Base-by-base conservation (phyloP, 2,329 filamentous ascomycete genomes). In the Fusarium sublunatum region DNA sequence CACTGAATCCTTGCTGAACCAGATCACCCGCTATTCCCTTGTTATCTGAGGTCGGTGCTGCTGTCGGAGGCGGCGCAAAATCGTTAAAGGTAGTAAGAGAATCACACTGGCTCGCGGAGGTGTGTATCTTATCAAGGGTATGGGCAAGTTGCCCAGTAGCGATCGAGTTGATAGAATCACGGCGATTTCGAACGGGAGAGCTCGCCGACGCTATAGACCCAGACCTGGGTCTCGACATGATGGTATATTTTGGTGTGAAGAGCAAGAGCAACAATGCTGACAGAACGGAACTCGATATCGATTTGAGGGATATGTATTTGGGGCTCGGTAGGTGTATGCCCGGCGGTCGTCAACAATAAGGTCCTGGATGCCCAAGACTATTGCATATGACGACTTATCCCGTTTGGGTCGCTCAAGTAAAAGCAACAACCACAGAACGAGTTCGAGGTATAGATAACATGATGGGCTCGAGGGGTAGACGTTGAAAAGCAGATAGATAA, bases 21-120 rank as follows among this genome's bases (percentile, higher is more conserved):
- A 90, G 77, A 56, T 96, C 92, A 25, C 88, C 86, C 0, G 89
- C 82, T 34, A 91, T 81, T 8, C 85, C 85, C 73, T 92, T 92
- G 56, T 82, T 86, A 69, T 96, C 92, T 24, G 82, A 77, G 12
- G 81, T 77, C 2, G 83, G 80, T 2, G 86, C 78, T 1, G 84
- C 81, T 3, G 82, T 79, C 0, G 91, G 88, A 6, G 89, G 88
- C 1, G 89, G 88, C 1, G 90, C 91, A 71, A 96, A 93, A 72
- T 97, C 93, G 77, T 96, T 96, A 78, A 98, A 98, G 8, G 93
- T 96, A 3, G 94, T 98, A 43, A 98, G 82, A 31, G 88, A 86
- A 62, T 91, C 90, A 31, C 91, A 91, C 73, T 91, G 91, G 72
- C 91, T 96, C n/a, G 93, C 93, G 6, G 91, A 88, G 46, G 83